phyloP scores from a whole-genome alignment of 1,284 basidiomycete genomes.

The Ustilago curta region DNA sequence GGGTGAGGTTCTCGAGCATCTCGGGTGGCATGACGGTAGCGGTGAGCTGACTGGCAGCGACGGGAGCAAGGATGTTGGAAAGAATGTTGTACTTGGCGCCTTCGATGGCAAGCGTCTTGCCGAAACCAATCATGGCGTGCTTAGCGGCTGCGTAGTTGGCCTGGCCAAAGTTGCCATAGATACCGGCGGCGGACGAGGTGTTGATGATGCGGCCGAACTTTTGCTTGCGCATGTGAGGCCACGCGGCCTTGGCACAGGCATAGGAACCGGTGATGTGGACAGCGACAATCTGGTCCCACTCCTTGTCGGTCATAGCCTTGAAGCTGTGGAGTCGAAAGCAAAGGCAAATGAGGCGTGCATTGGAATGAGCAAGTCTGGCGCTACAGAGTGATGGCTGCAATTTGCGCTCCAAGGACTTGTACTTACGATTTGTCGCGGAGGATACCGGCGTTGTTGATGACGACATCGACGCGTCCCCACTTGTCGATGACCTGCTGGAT shows the following conservation, averaged over 20 bases:
- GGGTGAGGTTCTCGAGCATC: conserved; percentile 90
- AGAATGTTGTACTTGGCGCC: conserved; percentile 94
- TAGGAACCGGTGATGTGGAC: conserved; percentile 96
- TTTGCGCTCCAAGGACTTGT: too few species aligned
- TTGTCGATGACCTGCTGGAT: conserved; percentile 87
- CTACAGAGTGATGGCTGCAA: background rate
- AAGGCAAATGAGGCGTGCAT: background rate
- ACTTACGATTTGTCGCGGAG: conserved; percentile 74
- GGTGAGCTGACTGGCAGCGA: conserved; percentile 93
- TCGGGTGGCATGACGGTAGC: conserved; percentile 97
- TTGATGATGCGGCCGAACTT: conserved; percentile 72
- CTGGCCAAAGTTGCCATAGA: conserved; percentile 91
- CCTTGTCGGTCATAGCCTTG: conserved; percentile 71
- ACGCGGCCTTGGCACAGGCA: conserved; percentile 94
- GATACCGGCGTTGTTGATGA: conserved; percentile 95
- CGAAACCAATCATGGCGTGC: conserved; percentile 74
- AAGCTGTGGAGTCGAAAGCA: conserved; percentile 53
- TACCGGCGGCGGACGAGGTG: conserved; percentile 70
- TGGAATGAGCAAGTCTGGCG: conserved; percentile 3
- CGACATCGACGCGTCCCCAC: conserved; percentile 79
- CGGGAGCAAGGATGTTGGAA: conserved; percentile 87
- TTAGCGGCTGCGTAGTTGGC: conserved; percentile 78
- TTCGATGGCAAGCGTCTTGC: conserved; percentile 86
- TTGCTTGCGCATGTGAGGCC: conserved; percentile 93
- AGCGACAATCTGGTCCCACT: conserved; percentile 75